Base-by-base conservation (phyloP, 148 eudicot genomes). In the Limonium bicolor region DNA sequence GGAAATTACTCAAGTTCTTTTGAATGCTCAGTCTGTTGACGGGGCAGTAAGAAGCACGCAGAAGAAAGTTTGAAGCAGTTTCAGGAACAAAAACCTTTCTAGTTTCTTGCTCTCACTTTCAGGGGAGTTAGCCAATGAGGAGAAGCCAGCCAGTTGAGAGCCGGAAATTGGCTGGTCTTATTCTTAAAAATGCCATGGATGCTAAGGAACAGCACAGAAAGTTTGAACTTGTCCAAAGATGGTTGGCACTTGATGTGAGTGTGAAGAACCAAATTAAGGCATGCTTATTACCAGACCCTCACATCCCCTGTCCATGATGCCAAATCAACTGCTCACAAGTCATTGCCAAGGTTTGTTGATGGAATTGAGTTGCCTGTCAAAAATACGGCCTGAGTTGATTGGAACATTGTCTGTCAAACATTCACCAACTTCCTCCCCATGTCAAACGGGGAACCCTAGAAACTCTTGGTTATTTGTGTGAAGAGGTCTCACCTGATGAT, bases 311-410 rank as follows among this genome's bases (percentile, higher is more conserved):
- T 67, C 7, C 60, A 76, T 36, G 97, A 88, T 50, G 97, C 94
- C 36, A 69, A 92, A 25, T 83, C 97, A 29, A 87, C 94, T 50
- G 94, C 96, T 21, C 83, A 94, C 29, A 94, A 87, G 59, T 94
- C 83, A 32, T 54, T 87, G 63, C 94, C 96, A 12, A 87, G 83
- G 74, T n/a, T n/a, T n/a, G 83, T 87, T 49, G 96, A 94, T 1
- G 90, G 96, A 26, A 87, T 87, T 60, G 94, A 87, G 56, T 52
- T 87, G 46, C 96, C 96, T 2, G n/a, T n/a, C 94, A 87, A 54
- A 87, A 80, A 60, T 94, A 83, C 83, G 96, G 96, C 83, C 94
- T 28, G 97, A 83, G 73, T 61, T 88, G 32, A 65, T 88, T 37
- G 69, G 61, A 45, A 58, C 94, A 1, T 71, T 87, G 32, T 46